Percentiles rank a stretch among this genome's conserved stretches.
These are phyloP conservation scores for Zopfia rhizophila DNA, from an alignment of 2,329 filamentous ascomycete species.

Conservation along the genomic window DNA sequence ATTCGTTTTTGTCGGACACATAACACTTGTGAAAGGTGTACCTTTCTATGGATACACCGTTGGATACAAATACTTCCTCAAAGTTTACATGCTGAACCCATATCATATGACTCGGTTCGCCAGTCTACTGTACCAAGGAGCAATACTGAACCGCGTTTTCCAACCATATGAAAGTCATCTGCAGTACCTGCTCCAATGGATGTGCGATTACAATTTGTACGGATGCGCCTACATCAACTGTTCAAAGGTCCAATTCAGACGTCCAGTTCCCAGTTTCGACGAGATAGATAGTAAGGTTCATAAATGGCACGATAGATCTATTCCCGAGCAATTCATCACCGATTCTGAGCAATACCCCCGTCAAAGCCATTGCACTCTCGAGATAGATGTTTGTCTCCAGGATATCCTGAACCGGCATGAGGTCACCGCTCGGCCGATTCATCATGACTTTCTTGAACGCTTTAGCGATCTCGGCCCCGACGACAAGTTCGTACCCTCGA, in stretches of 20 bases:
- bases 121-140: constrained; percentile 87
- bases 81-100: constrained; percentile 94
- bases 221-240: constrained; percentile 89
- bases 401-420: constrained; percentile 84
- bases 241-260: constrained; percentile 75
- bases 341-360: constrained; percentile 74
- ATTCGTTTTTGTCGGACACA: constrained; percentile 83
- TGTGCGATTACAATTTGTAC: constrained; percentile 98
- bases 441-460: constrained; percentile 87
- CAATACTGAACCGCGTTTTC: constrained; percentile 82
- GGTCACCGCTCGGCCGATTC: constrained; percentile 79
- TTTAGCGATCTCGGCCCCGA: constrained; percentile 70
- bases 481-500: constrained; percentile 89
- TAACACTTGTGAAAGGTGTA: constrained; percentile 90
- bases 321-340: constrained; percentile 68
- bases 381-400: constrained; percentile 89
- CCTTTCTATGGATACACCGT: constrained; percentile 98
- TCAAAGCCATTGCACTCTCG: constrained; percentile 86
- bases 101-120: constrained; percentile 85
- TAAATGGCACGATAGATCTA: constrained; percentile 82
- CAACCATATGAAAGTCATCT: constrained; percentile 96
- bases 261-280: constrained; percentile 77
- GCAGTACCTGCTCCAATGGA: constrained; percentile 94
- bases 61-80: constrained; percentile 89
- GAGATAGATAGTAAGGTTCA: constrained; percentile 70